Evolutionary conservation across 345 rosid species (phyloP).

Genomic region (Eucalyptus marginata): DNA sequence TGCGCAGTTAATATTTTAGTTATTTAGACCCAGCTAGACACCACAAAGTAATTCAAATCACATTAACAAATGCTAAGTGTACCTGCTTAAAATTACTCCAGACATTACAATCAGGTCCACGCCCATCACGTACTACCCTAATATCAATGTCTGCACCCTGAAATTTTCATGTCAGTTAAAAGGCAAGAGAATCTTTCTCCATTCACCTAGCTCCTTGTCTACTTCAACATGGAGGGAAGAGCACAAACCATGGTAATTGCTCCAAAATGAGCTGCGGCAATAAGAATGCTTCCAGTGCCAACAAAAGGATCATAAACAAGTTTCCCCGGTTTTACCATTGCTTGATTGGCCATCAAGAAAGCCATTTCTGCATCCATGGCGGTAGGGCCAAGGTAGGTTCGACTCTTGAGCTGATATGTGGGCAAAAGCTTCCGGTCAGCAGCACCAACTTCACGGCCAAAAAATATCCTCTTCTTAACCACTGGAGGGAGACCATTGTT

Average conservation of each 20-base stretch:
- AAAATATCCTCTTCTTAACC: slow-evolving; percentile 57
- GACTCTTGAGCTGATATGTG: slow-evolving; percentile 76
- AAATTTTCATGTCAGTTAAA: background rate
- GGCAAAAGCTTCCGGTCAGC: slow-evolving; percentile 90
- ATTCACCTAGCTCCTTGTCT: background rate
- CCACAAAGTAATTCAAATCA: background rate
- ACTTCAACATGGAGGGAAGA: background rate
- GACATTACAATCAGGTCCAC: slow-evolving; percentile 88
- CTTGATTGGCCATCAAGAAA: slow-evolving; percentile 97
- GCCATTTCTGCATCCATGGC: slow-evolving; percentile 99
- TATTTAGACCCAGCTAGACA: background rate
- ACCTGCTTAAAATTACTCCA: slow-evolving; percentile 99
- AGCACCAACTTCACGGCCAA: slow-evolving; percentile 83
- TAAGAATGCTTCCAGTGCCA: slow-evolving; percentile 94
- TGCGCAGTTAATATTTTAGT: background rate
- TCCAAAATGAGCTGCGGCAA: slow-evolving; percentile 88
- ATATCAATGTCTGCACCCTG: slow-evolving; percentile 99
- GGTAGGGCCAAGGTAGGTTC: slow-evolving; percentile 85
- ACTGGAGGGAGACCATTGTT: slow-evolving; percentile 91
- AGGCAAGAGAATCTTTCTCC: background rate
- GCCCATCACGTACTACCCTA: slow-evolving; percentile 95
- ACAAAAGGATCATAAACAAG: slow-evolving; percentile 94
- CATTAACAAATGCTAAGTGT: background rate
- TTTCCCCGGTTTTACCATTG: slow-evolving; percentile 61
- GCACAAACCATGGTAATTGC: slow-evolving; percentile 77